Evolutionary conservation across 1,139 yeast genomes (phyloP).

Genomic region (Kluyveromyces sp.): DNA sequence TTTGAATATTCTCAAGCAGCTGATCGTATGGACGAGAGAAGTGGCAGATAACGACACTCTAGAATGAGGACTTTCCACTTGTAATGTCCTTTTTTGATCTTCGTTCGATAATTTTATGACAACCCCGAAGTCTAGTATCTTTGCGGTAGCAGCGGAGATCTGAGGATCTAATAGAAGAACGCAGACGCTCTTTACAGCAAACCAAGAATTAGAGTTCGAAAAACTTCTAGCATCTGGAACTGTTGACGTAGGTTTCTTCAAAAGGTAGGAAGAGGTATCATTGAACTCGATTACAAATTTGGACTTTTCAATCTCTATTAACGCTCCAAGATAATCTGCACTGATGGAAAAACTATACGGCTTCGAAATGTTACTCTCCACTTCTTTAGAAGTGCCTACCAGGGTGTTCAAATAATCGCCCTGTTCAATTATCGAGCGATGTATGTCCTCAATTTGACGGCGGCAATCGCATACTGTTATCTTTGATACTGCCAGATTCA

Average conservation of each 20-base stretch:
- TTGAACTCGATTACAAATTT: constrained; percentile 28
- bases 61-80: constrained; percentile 51
- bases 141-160: constrained; percentile 34
- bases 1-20: neutral
- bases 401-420: neutral
- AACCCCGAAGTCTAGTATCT: constrained; percentile 34
- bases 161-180: constrained; percentile 27
- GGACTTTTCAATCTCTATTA: constrained; percentile 25
- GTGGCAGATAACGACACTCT: constrained; percentile 52
- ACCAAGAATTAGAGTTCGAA: constrained; percentile 17
- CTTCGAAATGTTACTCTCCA: neutral
- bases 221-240: neutral
- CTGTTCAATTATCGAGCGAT: neutral
- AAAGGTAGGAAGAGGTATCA: constrained; percentile 2
- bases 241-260: neutral
- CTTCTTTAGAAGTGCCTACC: neutral
- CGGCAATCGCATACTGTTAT: neutral
- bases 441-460: neutral
- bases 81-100: constrained; percentile 40
- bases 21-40: constrained; percentile 38
- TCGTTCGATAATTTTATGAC: constrained; percentile 28
- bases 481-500: neutral
- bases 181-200: constrained; percentile 20
- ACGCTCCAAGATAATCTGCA: constrained; percentile 24
- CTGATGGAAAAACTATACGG: constrained; percentile 8